Evolutionary conservation across 805 yeast genomes (phyloP).

Genomic region (Allodekkera sacchari): DNA sequence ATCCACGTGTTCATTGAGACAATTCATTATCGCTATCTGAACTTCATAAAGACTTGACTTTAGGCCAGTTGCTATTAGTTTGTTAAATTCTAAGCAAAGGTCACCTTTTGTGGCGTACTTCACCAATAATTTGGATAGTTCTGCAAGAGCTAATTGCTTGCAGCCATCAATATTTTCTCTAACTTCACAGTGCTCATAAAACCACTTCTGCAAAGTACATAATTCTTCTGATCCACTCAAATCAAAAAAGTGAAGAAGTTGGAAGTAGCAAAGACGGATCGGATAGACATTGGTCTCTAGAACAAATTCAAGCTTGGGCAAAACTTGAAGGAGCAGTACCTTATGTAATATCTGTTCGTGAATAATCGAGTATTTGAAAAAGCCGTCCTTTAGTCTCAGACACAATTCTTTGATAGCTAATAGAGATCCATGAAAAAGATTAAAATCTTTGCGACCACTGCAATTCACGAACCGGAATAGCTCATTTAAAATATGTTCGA

Average conservation of each 20-base stretch:
- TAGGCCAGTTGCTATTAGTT: constrained; percentile 26
- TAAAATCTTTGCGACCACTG: constrained; percentile 23
- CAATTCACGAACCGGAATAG: constrained; percentile 7
- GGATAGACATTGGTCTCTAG: constrained; percentile 13
- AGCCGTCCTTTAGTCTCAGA: constrained; percentile 4
- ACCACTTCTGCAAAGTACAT: constrained; percentile 26
- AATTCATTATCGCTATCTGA: constrained; percentile 32
- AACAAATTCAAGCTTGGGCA: constrained; percentile 10
- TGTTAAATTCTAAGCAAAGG: constrained; percentile 12
- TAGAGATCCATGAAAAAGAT: constrained; percentile 51
- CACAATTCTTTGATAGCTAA: constrained; percentile 37
- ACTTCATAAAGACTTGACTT: constrained; percentile 36
- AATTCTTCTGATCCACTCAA: constrained; percentile 8
- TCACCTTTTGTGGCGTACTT: constrained; percentile 8
- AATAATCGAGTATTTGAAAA: not conserved
- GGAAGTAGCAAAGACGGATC: constrained; percentile 16
- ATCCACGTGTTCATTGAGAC: constrained; percentile 11
- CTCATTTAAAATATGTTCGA: constrained; percentile 17
- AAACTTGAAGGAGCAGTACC: constrained; percentile 6
- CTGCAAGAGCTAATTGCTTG: constrained; percentile 37
- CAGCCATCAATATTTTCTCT: constrained; percentile 34
- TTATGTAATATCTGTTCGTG: no score
- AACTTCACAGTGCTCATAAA: constrained; percentile 25
- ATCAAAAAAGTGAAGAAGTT: constrained; percentile 7
- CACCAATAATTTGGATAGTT: constrained; percentile 24